phyloP scores from a whole-genome alignment of 2,329 filamentous ascomycete genomes.

The Penicillium sp. region DNA sequence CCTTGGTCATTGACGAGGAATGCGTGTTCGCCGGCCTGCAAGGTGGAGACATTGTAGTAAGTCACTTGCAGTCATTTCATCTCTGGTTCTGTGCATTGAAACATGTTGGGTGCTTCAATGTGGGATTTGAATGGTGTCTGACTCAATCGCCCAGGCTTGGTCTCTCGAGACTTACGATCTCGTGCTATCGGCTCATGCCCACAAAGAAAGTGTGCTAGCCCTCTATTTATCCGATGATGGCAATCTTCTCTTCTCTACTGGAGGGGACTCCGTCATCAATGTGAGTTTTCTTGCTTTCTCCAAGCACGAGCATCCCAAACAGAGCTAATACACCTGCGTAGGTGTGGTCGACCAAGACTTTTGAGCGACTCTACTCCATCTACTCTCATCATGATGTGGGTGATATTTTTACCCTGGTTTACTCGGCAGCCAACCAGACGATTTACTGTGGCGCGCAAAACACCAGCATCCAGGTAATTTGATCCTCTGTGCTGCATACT shows the following conservation, averaged over 20 bases:
- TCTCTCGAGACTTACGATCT: slow-evolving; percentile 83
- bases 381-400: slow-evolving; percentile 93
- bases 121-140: too few species aligned
- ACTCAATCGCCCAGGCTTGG: slow-evolving; percentile 60
- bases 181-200: slow-evolving; percentile 74
- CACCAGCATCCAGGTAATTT: slow-evolving; percentile 71
- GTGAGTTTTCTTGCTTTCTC: slow-evolving; percentile 41
- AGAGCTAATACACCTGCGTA: slow-evolving; percentile 22
- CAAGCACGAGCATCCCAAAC: background rate
- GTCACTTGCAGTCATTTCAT: slow-evolving; percentile 17
- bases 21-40: slow-evolving; percentile 91
- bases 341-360: slow-evolving; percentile 77
- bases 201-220: slow-evolving; percentile 85
- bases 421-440: slow-evolving; percentile 73
- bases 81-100: background rate
- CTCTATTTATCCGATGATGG: slow-evolving; percentile 75
- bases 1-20: slow-evolving; percentile 74
- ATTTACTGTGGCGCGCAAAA: slow-evolving; percentile 93
- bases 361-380: slow-evolving; percentile 78
- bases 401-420: slow-evolving; percentile 92
- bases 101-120: too few species aligned
- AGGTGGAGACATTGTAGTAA: slow-evolving; percentile 80
- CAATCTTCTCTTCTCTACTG: slow-evolving; percentile 81
- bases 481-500: background rate
- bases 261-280: slow-evolving; percentile 89